Evolutionary conservation across 2,329 filamentous ascomycete species (phyloP), one percentile per base, ranked within the genome.

Genomic region (Periconia macrospinosa): DNA sequence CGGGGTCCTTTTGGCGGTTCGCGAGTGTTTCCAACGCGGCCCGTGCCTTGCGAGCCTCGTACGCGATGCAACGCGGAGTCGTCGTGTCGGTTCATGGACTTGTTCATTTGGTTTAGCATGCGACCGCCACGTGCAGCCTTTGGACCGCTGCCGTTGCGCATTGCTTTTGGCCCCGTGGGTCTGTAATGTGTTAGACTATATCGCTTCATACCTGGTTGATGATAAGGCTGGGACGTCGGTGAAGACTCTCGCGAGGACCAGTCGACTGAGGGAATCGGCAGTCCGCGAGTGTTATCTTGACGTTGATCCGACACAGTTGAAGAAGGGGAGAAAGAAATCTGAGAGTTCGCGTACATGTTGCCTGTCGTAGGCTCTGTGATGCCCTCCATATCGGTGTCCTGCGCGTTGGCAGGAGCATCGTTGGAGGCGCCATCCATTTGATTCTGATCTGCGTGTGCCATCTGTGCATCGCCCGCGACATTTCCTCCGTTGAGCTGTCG

Each of bases 121-220:
- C 91, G 86, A 72, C 91, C 92, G 54, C 90, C 89, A 61, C 90
- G 86, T 54, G 65, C 75, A 50, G 70, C 76, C 50, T 71, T 70
- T 50, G 66, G 19, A 52, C 52, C 56, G 59, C 52, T 49, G 49
- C 85, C 85, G 71, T 89, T 91, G 68, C 94, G 89, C 92, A 97
- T 96, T 33, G 92, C 92, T 73, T 92, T 94, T 17, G 94, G 94
- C 52, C 93, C 94, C 48, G 92, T 97, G 10, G 94, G 94, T 68
- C 93, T 97, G 67, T n/a, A n/a, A 27, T 17, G n/a, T 51, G 59
- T 71, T 57, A 70, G 68, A 41, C 5, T 30, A 8, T 49, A 53
- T 46, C 20, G 40, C 18, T 48, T 30, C 9, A 8, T 2, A 40
- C 33, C 33, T 37, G 33, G 11, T 37, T 13, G 33, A 6, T 37